Conservation (phyloP, 192 early-diverging fungal species). For the Backusella westeae region DNA sequence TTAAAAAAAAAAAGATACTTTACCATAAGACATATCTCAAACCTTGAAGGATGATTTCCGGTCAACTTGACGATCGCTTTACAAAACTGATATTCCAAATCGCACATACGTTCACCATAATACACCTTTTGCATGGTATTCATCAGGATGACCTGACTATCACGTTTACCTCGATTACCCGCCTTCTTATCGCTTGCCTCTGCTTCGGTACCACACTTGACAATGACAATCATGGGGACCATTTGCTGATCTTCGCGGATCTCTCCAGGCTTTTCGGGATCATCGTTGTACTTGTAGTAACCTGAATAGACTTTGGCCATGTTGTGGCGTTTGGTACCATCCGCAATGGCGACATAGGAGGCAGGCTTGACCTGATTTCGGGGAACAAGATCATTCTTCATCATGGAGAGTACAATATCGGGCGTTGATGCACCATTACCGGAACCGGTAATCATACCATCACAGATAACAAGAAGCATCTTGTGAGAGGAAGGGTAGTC, state of each 20-base stretch:
- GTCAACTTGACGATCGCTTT: conserved; percentile 70
- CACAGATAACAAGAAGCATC: conserved; percentile 74
- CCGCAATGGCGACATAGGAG: conserved; percentile 86
- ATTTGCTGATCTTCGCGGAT: conserved; percentile 45
- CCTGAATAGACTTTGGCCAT: conserved; percentile 93
- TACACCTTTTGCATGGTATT: conserved; percentile 84
- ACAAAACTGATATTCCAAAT: conserved; percentile 77
- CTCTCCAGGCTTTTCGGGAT: conserved; percentile 16
- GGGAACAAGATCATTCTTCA: conserved; percentile 68
- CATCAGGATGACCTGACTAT: conserved; percentile 94
- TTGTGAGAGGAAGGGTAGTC: conserved; percentile 76
- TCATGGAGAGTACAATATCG: conserved; percentile 74
- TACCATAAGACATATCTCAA: too few species aligned
- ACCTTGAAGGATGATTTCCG: conserved; percentile 61
- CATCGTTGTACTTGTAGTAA: conserved; percentile 74
- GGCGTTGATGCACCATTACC: conserved; percentile 73
- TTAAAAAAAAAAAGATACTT: conserved; percentile 43
- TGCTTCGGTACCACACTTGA: conserved; percentile 74
- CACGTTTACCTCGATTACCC: conserved; percentile 89
- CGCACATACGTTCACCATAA: conserved; percentile 78
- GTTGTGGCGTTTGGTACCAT: conserved; percentile 86
- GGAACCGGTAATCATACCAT: conserved; percentile 77
- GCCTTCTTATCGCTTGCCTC: conserved; percentile 65
- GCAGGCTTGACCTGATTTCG: conserved; percentile 65
- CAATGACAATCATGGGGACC: conserved; percentile 72